These are phyloP conservation scores for Plectosphaerella cucumerina DNA, from an alignment of 2,329 filamentous ascomycete species.

Conservation along the genomic window DNA sequence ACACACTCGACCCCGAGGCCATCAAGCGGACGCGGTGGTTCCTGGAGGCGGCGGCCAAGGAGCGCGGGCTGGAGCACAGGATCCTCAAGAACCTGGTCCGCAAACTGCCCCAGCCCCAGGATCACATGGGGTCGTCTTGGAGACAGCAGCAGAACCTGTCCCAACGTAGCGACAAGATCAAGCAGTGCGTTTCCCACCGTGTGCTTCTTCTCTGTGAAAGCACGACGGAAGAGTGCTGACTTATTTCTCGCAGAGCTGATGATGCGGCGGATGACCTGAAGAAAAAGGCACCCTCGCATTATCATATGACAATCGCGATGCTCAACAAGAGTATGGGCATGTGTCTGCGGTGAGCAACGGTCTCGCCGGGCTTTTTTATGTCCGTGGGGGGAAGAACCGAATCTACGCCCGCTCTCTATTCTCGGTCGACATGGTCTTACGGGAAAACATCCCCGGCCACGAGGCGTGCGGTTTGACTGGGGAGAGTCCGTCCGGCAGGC, in stretches of 20 bases:
- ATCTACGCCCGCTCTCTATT: too few species aligned
- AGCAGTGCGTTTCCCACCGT: too few species aligned
- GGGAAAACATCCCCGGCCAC: too few species aligned
- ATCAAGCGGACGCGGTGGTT: conserved; percentile 68
- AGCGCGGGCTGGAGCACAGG: conserved; percentile 65
- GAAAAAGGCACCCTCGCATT: conserved; percentile 48
- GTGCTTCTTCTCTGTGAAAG: neutral
- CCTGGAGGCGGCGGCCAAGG: conserved; percentile 57
- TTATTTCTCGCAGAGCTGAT: neutral
- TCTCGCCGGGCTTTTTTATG: neutral
- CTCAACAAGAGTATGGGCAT: conserved; percentile 70
- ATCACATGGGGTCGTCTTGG: neutral
- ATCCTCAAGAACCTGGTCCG: conserved; percentile 66
- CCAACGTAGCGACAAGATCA: too few species aligned
- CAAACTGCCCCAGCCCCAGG: conserved; percentile 29
- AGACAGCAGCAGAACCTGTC: too few species aligned
- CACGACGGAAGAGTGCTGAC: neutral
- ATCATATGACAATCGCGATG: conserved; percentile 67
- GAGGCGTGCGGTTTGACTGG: too few species aligned
- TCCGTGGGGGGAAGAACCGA: too few species aligned
- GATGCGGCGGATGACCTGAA: conserved; percentile 12
- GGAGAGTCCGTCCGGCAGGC: too few species aligned
- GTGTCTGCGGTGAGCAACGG: conserved; percentile 47
- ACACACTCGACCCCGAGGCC: conserved; percentile 42
- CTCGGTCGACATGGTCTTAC: neutral